Evolutionary conservation across 2,329 filamentous ascomycete genomes (phyloP).

Genomic region (Beauveria asiatica): DNA sequence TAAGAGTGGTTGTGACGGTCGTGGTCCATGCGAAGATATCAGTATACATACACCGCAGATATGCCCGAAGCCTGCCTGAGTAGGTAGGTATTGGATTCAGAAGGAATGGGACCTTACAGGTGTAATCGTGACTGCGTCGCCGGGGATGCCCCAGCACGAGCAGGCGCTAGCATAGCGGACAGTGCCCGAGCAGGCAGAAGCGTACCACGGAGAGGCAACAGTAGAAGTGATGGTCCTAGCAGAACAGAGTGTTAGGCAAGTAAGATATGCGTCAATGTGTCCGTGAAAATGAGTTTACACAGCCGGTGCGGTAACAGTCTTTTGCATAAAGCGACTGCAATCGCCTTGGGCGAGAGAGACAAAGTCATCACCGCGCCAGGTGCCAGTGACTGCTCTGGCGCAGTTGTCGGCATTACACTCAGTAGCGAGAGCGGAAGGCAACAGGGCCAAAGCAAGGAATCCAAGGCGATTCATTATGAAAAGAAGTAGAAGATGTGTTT

Average conservation of each 20-base stretch:
- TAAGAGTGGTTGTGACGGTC: not conserved
- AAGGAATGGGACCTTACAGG: not conserved
- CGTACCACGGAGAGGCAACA: not conserved
- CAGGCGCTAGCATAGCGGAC: slow-evolving; percentile 5
- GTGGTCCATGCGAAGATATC: not conserved
- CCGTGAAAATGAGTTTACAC: not conserved
- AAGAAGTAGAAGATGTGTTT: not conserved
- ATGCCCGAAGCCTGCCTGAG: not conserved
- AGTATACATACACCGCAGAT: no score
- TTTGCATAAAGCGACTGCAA: not conserved
- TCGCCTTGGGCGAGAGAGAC: not conserved
- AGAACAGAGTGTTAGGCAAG: not conserved
- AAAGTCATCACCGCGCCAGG: not conserved
- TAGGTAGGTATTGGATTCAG: no score
- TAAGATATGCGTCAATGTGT: no score
- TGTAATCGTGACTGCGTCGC: not conserved
- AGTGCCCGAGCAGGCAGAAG: not conserved
- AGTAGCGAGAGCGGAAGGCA: not conserved
- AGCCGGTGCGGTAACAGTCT: not conserved
- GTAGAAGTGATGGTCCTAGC: not conserved
- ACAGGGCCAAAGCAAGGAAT: not conserved
- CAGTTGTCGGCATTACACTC: slow-evolving; percentile 6
- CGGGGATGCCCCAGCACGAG: slow-evolving; percentile 6
- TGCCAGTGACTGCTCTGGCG: slow-evolving; percentile 5
- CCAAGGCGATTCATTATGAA: not conserved